phyloP scores from a whole-genome alignment of 306 rosid species.

The Fagus crenata region DNA sequence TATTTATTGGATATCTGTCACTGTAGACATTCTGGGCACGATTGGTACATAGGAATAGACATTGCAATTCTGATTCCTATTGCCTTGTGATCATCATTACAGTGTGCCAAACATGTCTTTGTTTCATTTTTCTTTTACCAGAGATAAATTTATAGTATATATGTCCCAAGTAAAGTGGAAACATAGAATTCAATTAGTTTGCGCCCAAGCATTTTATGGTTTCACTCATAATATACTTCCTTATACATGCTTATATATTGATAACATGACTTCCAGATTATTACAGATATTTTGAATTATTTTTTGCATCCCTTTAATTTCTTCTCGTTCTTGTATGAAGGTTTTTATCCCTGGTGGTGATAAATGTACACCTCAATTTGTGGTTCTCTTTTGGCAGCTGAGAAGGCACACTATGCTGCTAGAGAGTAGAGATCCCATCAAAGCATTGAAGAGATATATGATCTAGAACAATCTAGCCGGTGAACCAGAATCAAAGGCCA shows the following conservation, averaged over 20 bases:
- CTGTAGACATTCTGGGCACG: not conserved
- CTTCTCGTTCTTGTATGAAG: not conserved
- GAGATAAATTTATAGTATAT: not conserved
- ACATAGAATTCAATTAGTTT: not conserved
- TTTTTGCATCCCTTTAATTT: not conserved
- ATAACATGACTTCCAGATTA: not conserved
- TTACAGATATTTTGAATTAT: not conserved
- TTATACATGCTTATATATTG: not conserved
- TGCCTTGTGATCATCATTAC: not conserved
- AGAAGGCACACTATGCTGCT: slow-evolving; percentile 79
- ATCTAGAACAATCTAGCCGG: slow-evolving; percentile 66
- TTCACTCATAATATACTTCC: not conserved
- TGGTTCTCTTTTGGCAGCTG: slow-evolving; percentile 56
- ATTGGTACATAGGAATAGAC: no score
- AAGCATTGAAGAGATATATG: slow-evolving; percentile 69
- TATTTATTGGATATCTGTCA: not conserved
- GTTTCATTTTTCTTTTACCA: not conserved
- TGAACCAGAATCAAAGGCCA: slow-evolving; percentile 73
- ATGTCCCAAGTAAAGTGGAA: not conserved
- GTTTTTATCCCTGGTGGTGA: slow-evolving; percentile 48
- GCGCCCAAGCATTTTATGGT: not conserved
- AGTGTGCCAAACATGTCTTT: no score
- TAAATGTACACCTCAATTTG: slow-evolving; percentile 1
- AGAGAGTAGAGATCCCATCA: slow-evolving; percentile 65
- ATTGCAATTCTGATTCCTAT: no score